Percentiles rank a stretch among this genome's conserved stretches.
Conservation (phyloP, 208 protist species). For the Acanthamoeba castellanii region DNA sequence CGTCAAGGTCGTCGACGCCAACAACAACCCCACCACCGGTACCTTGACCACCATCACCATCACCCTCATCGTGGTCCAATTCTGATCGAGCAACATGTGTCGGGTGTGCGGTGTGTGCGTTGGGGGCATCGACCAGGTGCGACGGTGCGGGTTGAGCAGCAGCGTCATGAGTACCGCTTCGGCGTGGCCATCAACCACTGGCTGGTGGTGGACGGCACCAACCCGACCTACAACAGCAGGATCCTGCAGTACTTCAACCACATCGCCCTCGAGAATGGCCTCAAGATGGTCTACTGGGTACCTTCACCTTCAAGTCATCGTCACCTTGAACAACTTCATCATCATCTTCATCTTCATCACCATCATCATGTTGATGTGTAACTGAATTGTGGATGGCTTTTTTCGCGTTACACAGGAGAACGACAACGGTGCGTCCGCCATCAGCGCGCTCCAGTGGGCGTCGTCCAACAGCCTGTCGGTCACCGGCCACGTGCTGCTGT, state of each 20-base stretch:
- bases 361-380: neutral
- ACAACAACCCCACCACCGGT: constrained; percentile 28
- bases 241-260: constrained; percentile 29
- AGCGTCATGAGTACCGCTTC: neutral
- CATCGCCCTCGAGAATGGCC: neutral
- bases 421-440: neutral
- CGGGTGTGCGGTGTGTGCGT: neutral
- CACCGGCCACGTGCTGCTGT: neutral
- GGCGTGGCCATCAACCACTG: neutral
- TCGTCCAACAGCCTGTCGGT: neutral
- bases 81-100: neutral
- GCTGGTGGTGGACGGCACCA: neutral
- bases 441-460: neutral
- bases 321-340: neutral
- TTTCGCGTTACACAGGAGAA: neutral
- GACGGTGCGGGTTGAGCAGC: neutral
- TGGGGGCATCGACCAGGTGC: neutral
- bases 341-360: no score
- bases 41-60: no score
- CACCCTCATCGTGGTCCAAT: neutral
- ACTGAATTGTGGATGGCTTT: neutral
- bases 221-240: neutral
- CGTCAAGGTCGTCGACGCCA: constrained; percentile 36
- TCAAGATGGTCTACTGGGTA: constrained; percentile 25
- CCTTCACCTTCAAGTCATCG: neutral